phyloP scores from a whole-genome alignment of 441 rosid genomes.

The Gossypium davidsonii region DNA sequence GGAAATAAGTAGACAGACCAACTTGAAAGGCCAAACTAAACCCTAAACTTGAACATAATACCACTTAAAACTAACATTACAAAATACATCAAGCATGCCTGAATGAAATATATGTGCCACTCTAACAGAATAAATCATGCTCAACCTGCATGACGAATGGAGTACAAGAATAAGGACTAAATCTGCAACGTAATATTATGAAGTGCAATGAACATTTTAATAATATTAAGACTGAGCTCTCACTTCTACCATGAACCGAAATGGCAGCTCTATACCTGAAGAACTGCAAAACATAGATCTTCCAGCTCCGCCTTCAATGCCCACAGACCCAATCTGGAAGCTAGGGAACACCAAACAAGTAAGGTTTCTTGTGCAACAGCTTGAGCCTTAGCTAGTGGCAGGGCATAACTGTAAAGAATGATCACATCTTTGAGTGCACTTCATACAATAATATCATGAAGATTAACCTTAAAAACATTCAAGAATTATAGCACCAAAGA shows the following conservation, averaged over 20 bases:
- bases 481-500: background rate
- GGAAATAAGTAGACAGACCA: background rate
- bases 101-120: background rate
- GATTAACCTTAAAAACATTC: background rate
- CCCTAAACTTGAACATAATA: background rate
- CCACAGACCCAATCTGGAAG: conserved; percentile 78
- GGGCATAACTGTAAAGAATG: conserved; percentile 47
- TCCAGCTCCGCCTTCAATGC: conserved; percentile 70
- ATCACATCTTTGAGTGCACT: conserved; percentile 10
- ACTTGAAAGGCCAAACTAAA: background rate
- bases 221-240: background rate
- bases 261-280: conserved; percentile 43
- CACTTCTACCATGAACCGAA: background rate
- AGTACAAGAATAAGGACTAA: background rate
- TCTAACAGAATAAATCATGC: background rate
- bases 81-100: background rate
- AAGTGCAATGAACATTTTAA: background rate
- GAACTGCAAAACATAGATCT: conserved; percentile 72
- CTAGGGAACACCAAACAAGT: conserved; percentile 74
- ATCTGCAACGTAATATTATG: background rate
- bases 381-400: conserved; percentile 55
- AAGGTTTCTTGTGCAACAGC: conserved; percentile 73
- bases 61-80: background rate
- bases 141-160: background rate
- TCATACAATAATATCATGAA: background rate